Conservation (phyloP, 139 green algal genomes). For the Tetraselmis striata region DNA sequence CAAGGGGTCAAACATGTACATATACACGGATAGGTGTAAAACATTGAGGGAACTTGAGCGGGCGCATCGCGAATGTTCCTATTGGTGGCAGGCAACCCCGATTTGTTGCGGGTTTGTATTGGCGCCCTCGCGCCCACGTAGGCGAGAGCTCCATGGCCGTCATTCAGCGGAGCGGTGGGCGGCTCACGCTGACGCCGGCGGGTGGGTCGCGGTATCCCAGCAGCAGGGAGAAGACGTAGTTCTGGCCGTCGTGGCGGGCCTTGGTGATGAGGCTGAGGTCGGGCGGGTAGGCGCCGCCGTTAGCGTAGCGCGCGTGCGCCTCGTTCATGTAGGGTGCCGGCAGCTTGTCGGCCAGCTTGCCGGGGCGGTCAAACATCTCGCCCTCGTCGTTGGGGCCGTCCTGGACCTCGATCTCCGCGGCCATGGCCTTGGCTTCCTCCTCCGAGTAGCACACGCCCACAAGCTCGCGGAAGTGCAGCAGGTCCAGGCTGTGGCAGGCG, state of each 20-base stretch:
- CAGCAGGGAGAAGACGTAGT: conserved; percentile 98
- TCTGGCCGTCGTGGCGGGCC: conserved; percentile 91
- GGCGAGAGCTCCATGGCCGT: too few species aligned
- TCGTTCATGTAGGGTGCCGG: conserved; percentile 83
- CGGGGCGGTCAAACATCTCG: conserved; percentile 90
- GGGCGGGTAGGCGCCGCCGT: conserved; percentile 97
- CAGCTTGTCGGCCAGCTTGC: conserved; percentile 82
- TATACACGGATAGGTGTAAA: too few species aligned
- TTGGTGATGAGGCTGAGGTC: conserved; percentile 96
- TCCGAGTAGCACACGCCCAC: conserved; percentile 95
- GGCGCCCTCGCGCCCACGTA: too few species aligned
- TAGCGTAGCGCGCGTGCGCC: conserved; percentile 84
- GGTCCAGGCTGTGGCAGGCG: conserved; percentile 90
- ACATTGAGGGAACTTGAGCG: too few species aligned
- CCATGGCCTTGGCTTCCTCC: conserved; percentile 93
- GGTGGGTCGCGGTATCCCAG: conserved; percentile 95
- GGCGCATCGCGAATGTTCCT: too few species aligned
- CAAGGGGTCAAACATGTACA: too few species aligned
- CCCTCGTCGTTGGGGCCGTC: conserved; percentile 98
- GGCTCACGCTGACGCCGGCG: conserved; percentile 75
- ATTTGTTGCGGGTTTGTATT: too few species aligned
- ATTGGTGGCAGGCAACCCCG: too few species aligned
- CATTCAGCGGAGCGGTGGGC: background rate
- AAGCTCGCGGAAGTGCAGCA: conserved; percentile 91
- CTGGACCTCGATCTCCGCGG: conserved; percentile 76